These are phyloP conservation scores for Choanephora cucurbitarum DNA, from an alignment of 371 early-diverging fungal species.

Conservation along the genomic window DNA sequence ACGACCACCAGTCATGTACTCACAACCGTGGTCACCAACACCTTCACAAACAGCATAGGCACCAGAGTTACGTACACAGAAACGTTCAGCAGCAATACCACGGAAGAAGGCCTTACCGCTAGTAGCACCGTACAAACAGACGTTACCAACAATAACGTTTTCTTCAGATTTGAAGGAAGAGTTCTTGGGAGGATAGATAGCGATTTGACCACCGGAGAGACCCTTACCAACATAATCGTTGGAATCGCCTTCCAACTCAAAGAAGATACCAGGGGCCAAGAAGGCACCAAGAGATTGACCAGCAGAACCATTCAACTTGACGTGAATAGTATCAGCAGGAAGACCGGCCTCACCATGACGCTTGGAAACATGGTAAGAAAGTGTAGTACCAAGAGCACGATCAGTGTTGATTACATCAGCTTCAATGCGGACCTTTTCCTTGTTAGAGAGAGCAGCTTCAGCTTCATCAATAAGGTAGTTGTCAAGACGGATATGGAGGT, in stretches of 20 bases:
- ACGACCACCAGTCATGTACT: slow-evolving; percentile 97
- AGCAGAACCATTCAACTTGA: slow-evolving; percentile 90
- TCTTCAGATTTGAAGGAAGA: slow-evolving; percentile 78
- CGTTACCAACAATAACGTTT: slow-evolving; percentile 95
- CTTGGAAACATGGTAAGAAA: slow-evolving; percentile 87
- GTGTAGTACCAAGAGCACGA: slow-evolving; percentile 89
- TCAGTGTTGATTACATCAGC: slow-evolving; percentile 90
- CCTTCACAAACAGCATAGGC: slow-evolving; percentile 96
- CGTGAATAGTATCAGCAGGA: slow-evolving; percentile 82
- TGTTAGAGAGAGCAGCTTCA: slow-evolving; percentile 66
- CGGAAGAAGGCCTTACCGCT: slow-evolving; percentile 88
- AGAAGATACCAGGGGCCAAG: slow-evolving; percentile 86
- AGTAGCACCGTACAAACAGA: slow-evolving; percentile 98
- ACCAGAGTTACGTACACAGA: slow-evolving; percentile 97
- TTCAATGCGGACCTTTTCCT: slow-evolving; percentile 61
- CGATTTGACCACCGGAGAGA: slow-evolving; percentile 88
- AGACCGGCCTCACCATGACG: slow-evolving; percentile 83
- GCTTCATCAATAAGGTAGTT: slow-evolving; percentile 82
- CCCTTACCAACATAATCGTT: slow-evolving; percentile 99
- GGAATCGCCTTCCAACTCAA: slow-evolving; percentile 95
- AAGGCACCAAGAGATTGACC: slow-evolving; percentile 97
- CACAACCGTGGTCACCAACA: slow-evolving; percentile 97
- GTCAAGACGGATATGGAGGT: slow-evolving; percentile 82
- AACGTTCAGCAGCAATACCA: slow-evolving; percentile 96
- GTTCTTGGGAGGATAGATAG: slow-evolving; percentile 86